phyloP scores from a whole-genome alignment of 257 asterid species.

The Sherardia arvensis region DNA sequence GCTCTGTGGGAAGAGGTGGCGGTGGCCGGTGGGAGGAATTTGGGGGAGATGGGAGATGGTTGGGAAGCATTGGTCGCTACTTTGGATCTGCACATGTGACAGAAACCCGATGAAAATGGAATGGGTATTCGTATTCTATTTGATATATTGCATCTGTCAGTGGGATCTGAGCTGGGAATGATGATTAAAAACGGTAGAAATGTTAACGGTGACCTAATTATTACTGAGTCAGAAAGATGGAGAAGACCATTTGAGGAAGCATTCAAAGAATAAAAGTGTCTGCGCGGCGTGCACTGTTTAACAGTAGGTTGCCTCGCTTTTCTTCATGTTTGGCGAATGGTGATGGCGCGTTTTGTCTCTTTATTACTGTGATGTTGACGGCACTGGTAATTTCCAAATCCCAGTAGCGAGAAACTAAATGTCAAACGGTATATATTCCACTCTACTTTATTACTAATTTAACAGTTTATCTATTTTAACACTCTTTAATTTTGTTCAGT shows the following conservation, averaged over 20 bases:
- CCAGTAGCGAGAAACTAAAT: too few relatives aligned
- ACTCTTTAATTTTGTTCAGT: too few relatives aligned
- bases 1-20: conserved; percentile 1
- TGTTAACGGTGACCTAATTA: too few relatives aligned
- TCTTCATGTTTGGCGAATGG: background rate
- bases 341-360: background rate
- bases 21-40: background rate
- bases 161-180: background rate
- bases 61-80: conserved; percentile 27
- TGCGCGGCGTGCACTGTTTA: background rate
- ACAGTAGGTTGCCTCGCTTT: background rate
- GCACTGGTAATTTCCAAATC: background rate
- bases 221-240: background rate
- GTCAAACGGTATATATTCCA: too few relatives aligned
- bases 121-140: background rate
- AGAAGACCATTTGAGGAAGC: background rate
- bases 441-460: too few relatives aligned
- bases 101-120: background rate
- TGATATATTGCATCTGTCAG: background rate
- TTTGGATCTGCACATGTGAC: conserved; percentile 31
- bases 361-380: background rate
- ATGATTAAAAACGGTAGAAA: background rate
- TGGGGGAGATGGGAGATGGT: conserved; percentile 13
- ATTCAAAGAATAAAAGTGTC: background rate
- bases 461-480: too few relatives aligned